phyloP scores from a whole-genome alignment of 768 basidiomycete genomes.

The Coprinellus micaceus region DNA sequence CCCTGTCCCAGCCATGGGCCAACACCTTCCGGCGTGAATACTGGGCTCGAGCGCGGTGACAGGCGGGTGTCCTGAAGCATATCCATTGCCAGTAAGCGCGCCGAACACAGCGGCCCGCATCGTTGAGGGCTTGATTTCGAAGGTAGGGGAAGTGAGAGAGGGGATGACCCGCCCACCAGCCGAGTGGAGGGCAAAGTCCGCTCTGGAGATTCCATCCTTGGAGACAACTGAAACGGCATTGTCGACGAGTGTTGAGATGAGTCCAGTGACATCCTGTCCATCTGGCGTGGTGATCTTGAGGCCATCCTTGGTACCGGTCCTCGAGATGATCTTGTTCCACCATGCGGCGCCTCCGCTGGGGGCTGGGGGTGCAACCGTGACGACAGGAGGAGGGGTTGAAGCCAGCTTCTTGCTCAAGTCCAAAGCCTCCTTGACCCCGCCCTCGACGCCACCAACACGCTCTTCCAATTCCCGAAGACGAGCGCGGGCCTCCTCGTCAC shows the following conservation, averaged over 20 bases:
- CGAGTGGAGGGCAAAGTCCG: conserved; percentile 85
- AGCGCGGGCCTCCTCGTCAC: conserved; percentile 55
- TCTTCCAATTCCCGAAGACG: conserved; percentile 60
- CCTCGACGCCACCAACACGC: conserved; percentile 56
- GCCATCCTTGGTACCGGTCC: conserved; percentile 35
- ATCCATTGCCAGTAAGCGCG: conserved; percentile 58
- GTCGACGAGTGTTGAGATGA: conserved; percentile 77
- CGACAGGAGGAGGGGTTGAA: conserved; percentile 11
- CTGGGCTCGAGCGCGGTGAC: conserved; percentile 88
- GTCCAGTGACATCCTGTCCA: conserved; percentile 64
- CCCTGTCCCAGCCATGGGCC: conserved; percentile 78
- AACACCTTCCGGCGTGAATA: conserved; percentile 79
- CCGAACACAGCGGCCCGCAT: conserved; percentile 47
- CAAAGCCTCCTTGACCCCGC: conserved; percentile 66
- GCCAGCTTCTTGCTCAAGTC: conserved; percentile 48
- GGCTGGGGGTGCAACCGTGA: conserved; percentile 17
- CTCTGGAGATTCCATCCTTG: conserved; percentile 68
- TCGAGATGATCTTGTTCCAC: conserved; percentile 66
- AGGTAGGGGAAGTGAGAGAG: conserved; percentile 75
- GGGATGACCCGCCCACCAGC: conserved; percentile 81
- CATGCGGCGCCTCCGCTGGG: conserved; percentile 46
- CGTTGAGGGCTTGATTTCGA: conserved; percentile 56
- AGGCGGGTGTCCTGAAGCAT: conserved; percentile 73
- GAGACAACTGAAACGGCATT: conserved; percentile 62
- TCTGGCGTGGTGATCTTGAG: conserved; percentile 69